Percentiles rank a stretch among this genome's conserved stretches.
phyloP scores from a whole-genome alignment of 208 protist genomes.

The Leishmania gerbilli region DNA sequence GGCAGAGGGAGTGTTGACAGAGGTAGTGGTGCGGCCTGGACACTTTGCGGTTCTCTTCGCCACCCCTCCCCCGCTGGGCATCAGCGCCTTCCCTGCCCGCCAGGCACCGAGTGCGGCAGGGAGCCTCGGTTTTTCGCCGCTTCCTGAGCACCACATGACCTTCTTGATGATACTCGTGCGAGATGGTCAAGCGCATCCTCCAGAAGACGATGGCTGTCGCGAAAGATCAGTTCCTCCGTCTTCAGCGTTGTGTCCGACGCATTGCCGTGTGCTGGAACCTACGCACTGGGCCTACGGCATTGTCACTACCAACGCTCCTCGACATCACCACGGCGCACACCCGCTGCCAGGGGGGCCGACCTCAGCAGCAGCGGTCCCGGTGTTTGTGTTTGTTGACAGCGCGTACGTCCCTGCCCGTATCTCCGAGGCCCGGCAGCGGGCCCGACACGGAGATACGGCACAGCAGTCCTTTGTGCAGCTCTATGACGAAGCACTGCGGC shows the following conservation, averaged over 20 bases:
- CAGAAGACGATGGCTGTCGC: background rate
- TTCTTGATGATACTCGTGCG: conserved; percentile 7
- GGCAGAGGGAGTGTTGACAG: conserved; percentile 1
- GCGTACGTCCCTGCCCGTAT: conserved; percentile 16
- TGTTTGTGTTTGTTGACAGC: conserved; percentile 29
- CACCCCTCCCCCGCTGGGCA: background rate
- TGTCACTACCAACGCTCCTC: conserved; percentile 2
- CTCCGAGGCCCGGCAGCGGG: conserved; percentile 9
- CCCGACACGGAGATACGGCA: background rate
- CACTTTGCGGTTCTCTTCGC: conserved; percentile 29
- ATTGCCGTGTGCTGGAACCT: conserved; percentile 16
- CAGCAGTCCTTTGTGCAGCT: conserved; percentile 15
- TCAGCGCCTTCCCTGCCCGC: background rate
- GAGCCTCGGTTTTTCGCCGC: background rate
- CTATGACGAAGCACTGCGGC: conserved; percentile 19
- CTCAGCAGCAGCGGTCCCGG: background rate
- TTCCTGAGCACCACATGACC: background rate
- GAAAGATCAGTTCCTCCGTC: background rate
- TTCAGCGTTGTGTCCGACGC: background rate
- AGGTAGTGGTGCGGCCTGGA: conserved; percentile 29
- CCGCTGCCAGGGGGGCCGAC: too few relatives aligned
- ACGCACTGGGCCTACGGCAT: conserved; percentile 35
- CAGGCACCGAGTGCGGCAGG: background rate
- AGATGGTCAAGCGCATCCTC: background rate
- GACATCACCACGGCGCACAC: background rate